These are phyloP conservation scores for Chlamydomonas urium DNA, from an alignment of 139 green algal genomes.

Conservation along the genomic window DNA sequence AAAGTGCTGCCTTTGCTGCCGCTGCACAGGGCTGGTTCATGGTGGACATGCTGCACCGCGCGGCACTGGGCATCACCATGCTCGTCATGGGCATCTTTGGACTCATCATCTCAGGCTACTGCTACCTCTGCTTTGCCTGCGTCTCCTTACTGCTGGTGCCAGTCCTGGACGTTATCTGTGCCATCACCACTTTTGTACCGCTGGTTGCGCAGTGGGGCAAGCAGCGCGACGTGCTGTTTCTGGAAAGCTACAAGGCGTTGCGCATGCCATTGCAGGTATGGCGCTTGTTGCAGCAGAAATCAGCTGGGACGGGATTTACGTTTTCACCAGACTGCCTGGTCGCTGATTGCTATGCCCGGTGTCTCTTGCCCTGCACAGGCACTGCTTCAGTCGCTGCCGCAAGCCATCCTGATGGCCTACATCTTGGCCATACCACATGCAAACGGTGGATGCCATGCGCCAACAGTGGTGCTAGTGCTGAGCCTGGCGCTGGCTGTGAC, in stretches of 20 bases:
- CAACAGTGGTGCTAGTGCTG: neutral
- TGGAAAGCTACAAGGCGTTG: neutral
- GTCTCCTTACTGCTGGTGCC: neutral
- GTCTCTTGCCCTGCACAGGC: neutral
- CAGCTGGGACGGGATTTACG: neutral
- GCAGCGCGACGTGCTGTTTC: neutral
- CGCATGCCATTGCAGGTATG: neutral
- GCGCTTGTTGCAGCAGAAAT: neutral
- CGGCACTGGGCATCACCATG: neutral
- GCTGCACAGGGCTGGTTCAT: neutral
- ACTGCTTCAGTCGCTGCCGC: constrained; percentile 1
- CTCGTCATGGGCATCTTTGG: no score
- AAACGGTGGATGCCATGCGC: neutral
- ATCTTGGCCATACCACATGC: neutral
- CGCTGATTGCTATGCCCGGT: neutral
- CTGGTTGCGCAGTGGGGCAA: neutral
- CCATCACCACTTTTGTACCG: neutral
- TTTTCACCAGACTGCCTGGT: neutral
- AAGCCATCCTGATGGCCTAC: neutral
- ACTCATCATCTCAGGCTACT: neutral
- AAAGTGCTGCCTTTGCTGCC: neutral
- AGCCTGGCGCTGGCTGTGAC: neutral
- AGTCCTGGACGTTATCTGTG: neutral
- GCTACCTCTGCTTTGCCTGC: neutral
- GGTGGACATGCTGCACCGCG: neutral